phyloP scores from a whole-genome alignment of 2,329 filamentous ascomycete species.

The Botrytis squamosa region DNA sequence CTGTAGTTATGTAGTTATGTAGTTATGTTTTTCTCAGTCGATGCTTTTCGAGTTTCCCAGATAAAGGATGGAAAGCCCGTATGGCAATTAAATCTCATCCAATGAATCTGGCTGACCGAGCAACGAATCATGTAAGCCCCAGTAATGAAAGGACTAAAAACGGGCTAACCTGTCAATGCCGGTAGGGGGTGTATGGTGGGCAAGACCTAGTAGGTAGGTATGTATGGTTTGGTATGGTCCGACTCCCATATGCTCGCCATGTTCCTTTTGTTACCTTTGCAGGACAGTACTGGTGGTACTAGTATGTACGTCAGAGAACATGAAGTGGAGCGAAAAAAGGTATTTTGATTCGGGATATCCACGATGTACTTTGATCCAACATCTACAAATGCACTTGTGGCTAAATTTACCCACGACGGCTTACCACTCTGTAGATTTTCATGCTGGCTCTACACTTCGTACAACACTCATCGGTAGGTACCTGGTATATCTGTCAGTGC shows the following conservation, averaged over 20 bases:
- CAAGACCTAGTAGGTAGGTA: background rate
- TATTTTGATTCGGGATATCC: background rate
- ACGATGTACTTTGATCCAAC: no score
- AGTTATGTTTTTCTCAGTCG: background rate
- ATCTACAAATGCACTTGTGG: no score
- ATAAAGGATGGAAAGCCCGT: background rate
- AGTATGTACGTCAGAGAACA: background rate
- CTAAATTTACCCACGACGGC: no score
- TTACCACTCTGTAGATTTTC: no score
- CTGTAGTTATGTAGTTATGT: background rate
- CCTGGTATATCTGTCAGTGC: background rate
- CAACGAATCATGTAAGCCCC: background rate
- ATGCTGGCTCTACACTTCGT: no score
- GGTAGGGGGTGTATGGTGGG: background rate
- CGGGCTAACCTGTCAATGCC: background rate
- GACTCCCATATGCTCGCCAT: background rate
- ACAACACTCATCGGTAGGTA: no score
- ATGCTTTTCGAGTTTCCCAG: background rate
- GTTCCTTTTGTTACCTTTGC: background rate
- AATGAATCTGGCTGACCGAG: slow-evolving; percentile 13
- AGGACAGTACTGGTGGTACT: background rate
- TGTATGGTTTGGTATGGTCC: background rate
- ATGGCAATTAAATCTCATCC: background rate
- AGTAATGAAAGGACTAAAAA: background rate
- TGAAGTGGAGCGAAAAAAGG: background rate